phyloP scores from a whole-genome alignment of 208 protist genomes.

The Leishmania major region DNA sequence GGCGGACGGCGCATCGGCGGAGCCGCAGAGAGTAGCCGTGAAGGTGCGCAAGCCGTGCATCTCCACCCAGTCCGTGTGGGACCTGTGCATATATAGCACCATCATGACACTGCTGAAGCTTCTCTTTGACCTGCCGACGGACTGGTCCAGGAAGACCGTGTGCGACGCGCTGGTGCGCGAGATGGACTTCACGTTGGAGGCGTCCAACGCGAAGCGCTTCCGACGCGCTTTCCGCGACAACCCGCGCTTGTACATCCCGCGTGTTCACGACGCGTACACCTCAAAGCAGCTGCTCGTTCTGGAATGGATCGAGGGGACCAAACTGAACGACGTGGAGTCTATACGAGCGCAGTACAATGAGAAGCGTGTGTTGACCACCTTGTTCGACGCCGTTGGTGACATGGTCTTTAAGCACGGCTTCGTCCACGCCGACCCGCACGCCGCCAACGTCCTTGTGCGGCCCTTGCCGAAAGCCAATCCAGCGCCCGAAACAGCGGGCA shows the following conservation, averaged over 20 bases:
- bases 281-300: constrained; percentile 84
- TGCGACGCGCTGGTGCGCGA: constrained; percentile 79
- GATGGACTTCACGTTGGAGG: constrained; percentile 86
- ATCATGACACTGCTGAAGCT: constrained; percentile 64
- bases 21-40: constrained; percentile 80
- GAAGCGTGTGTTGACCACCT: constrained; percentile 46
- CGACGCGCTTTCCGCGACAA: constrained; percentile 42
- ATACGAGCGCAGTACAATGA: constrained; percentile 60
- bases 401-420: constrained; percentile 96
- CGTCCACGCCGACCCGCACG: constrained; percentile 94
- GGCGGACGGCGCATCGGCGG: constrained; percentile 17
- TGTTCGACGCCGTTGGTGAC: constrained; percentile 90
- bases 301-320: constrained; percentile 93
- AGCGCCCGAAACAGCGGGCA: background rate
- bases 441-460: constrained; percentile 92
- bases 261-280: constrained; percentile 57
- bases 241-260: constrained; percentile 65
- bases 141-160: constrained; percentile 67
- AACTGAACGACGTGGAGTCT: constrained; percentile 65
- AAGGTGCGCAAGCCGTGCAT: constrained; percentile 94
- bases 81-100: constrained; percentile 76
- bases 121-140: constrained; percentile 79
- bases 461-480: constrained; percentile 16
- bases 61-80: constrained; percentile 74
- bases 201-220: constrained; percentile 63